These are phyloP conservation scores for Gamarada debralockiae DNA, from an alignment of 495 filamentous ascomycete genomes.

Conservation along the genomic window DNA sequence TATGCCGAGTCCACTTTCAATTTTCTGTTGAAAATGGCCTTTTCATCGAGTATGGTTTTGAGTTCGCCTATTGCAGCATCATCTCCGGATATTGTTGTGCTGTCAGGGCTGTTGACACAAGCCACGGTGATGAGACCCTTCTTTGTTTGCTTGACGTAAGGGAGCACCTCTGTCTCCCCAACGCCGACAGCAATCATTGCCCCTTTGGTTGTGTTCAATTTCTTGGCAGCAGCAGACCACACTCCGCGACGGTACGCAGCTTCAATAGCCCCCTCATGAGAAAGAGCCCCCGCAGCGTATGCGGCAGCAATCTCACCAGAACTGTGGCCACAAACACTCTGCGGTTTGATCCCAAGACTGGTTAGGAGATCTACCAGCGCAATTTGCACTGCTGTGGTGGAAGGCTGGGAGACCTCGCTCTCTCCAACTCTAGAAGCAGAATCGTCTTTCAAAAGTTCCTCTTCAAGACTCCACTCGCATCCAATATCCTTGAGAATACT, in stretches of 20 bases:
- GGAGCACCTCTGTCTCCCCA: slow-evolving; percentile 34
- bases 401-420: slow-evolving; percentile 41
- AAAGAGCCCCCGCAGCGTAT: slow-evolving; percentile 43
- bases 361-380: slow-evolving; percentile 48
- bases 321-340: slow-evolving; percentile 56
- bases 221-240: slow-evolving; percentile 6
- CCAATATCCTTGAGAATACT: slow-evolving; percentile 34
- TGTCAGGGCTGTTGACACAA: slow-evolving; percentile 54
- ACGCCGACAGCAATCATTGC: slow-evolving; percentile 50
- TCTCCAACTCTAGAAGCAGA: not conserved
- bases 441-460: slow-evolving; percentile 2
- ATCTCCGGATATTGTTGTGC: slow-evolving; percentile 56
- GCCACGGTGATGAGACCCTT: slow-evolving; percentile 26
- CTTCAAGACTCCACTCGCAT: slow-evolving; percentile 34
- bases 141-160: slow-evolving; percentile 25
- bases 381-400: slow-evolving; percentile 48
- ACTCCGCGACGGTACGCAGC: slow-evolving; percentile 40
- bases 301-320: slow-evolving; percentile 59
- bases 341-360: slow-evolving; percentile 48
- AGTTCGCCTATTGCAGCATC: slow-evolving; percentile 41
- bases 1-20: slow-evolving; percentile 55
- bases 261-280: slow-evolving; percentile 40
- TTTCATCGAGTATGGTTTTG: slow-evolving; percentile 34
- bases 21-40: slow-evolving; percentile 43
- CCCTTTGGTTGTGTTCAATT: slow-evolving; percentile 17